These are phyloP conservation scores for Paecilomyces sp. DNA, from an alignment of 2,329 filamentous ascomycete genomes.

Conservation along the genomic window DNA sequence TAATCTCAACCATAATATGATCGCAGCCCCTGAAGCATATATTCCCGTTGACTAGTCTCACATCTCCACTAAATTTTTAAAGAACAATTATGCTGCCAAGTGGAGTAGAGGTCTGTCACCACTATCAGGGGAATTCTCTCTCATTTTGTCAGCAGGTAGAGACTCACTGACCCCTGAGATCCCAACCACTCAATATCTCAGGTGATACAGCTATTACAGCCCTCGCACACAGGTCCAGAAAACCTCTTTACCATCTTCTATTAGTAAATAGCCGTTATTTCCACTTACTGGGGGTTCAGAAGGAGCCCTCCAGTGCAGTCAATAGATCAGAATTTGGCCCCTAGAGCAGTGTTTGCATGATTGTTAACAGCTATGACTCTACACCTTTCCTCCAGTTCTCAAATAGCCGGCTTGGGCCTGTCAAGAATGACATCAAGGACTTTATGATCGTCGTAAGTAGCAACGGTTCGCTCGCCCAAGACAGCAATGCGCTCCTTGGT, in stretches of 20 bases:
- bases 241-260: not conserved
- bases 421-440: not conserved
- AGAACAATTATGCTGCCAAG: not conserved
- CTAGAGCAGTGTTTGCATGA: not conserved
- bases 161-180: not conserved
- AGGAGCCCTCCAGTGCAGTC: not conserved
- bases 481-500: not conserved
- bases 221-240: not conserved
- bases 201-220: not conserved
- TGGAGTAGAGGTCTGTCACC: not conserved
- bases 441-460: not conserved
- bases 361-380: not conserved
- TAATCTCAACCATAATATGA: too few relatives aligned
- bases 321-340: not conserved
- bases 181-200: not conserved
- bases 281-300: not conserved
- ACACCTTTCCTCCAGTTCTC: not conserved
- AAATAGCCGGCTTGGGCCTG: not conserved
- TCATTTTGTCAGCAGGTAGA: not conserved
- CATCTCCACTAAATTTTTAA: not conserved
- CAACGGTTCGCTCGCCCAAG: not conserved
- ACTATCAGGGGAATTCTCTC: not conserved
- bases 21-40: not conserved
- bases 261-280: not conserved
- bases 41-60: not conserved